A percentile compares a stretch with the other conserved stretches of the same genome.
These are phyloP conservation scores for Calonectria pseudoreteaudii DNA, from an alignment of 2,329 filamentous ascomycete species.

Conservation along the genomic window DNA sequence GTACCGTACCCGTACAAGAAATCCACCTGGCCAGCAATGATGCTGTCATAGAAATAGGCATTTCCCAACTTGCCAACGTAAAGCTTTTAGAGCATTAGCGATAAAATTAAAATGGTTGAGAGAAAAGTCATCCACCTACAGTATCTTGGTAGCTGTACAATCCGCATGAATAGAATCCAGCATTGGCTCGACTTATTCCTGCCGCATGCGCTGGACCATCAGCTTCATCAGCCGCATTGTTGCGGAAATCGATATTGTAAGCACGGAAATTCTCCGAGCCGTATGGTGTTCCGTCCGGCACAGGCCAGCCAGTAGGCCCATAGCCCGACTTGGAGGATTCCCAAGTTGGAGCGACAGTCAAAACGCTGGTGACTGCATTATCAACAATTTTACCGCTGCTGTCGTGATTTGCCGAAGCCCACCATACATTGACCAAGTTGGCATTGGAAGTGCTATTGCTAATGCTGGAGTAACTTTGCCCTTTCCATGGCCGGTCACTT, in stretches of 20 bases:
- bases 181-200: constrained; percentile 71
- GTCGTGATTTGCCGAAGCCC: constrained; percentile 64
- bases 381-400: constrained; percentile 55
- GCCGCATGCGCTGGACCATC: constrained; percentile 70
- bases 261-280: constrained; percentile 72
- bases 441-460: constrained; percentile 52
- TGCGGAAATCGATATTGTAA: constrained; percentile 75
- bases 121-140: constrained; percentile 45
- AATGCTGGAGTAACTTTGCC: constrained; percentile 53
- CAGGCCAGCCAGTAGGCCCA: constrained; percentile 71
- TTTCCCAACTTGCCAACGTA: constrained; percentile 76
- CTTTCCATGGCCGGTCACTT: constrained; percentile 53
- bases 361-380: constrained; percentile 71
- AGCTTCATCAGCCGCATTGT: constrained; percentile 62
- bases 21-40: constrained; percentile 74
- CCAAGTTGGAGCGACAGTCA: constrained; percentile 73
- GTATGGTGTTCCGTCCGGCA: constrained; percentile 71
- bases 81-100: constrained; percentile 49
- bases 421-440: constrained; percentile 68
- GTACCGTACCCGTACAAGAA: constrained; percentile 78
- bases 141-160: constrained; percentile 78
- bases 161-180: constrained; percentile 74
- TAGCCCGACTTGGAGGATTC: constrained; percentile 72
- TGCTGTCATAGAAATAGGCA: constrained; percentile 70
- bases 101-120: not conserved